phyloP scores from a whole-genome alignment of 2,329 filamentous ascomycete genomes.

The Sporothrix luriei region DNA sequence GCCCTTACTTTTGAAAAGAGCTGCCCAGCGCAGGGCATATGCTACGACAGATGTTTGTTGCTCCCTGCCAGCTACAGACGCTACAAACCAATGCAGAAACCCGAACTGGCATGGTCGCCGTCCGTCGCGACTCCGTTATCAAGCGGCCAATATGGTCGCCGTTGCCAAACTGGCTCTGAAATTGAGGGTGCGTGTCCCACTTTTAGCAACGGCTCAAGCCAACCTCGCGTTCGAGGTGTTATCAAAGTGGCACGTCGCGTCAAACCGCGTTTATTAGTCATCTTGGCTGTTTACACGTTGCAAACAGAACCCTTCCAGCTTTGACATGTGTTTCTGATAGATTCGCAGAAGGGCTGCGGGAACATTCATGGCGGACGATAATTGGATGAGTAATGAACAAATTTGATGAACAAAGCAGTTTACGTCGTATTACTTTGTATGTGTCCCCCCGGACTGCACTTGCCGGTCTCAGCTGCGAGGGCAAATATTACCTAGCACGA shows the following conservation, averaged over 20 bases:
- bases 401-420: no score
- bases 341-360: background rate
- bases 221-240: background rate
- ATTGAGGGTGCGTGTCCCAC: constrained; percentile 15
- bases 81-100: background rate
- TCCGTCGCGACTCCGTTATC: background rate
- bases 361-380: no score
- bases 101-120: constrained; percentile 2
- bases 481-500: no score
- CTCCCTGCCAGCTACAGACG: background rate
- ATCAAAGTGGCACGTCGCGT: constrained; percentile 28
- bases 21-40: background rate
- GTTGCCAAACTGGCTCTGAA: constrained; percentile 1
- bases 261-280: constrained; percentile 33
- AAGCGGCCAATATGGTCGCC: background rate
- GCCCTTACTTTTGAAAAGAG: background rate
- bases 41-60: background rate
- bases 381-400: no score
- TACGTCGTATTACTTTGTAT: no score
- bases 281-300: constrained; percentile 11
- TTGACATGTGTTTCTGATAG: background rate
- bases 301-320: background rate
- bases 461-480: no score
- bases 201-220: background rate
- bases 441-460: no score